These are phyloP conservation scores for Epithele typhae DNA, from an alignment of 768 basidiomycete genomes.

Conservation along the genomic window DNA sequence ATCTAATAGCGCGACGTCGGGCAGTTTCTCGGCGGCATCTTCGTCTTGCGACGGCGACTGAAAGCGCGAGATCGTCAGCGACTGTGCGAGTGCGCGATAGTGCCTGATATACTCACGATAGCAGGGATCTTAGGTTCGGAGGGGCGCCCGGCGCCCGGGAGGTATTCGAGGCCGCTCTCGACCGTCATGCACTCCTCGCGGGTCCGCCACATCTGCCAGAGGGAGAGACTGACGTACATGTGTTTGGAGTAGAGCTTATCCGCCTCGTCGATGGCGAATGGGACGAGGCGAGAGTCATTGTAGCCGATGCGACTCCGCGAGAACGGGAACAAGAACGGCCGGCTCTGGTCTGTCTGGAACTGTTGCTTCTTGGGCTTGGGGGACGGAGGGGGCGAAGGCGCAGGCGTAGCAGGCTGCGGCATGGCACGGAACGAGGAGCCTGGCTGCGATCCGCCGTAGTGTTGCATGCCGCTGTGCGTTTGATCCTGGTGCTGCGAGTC, in stretches of 20 bases:
- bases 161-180: slow-evolving; percentile 85
- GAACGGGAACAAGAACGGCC: slow-evolving; percentile 96
- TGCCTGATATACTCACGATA: slow-evolving; percentile 23
- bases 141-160: slow-evolving; percentile 64
- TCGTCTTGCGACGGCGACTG: slow-evolving; percentile 37
- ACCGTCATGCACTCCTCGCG: slow-evolving; percentile 92
- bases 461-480: slow-evolving; percentile 26
- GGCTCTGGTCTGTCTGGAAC: slow-evolving; percentile 93
- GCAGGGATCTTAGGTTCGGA: slow-evolving; percentile 37
- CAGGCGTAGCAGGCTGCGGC: slow-evolving; percentile 82
- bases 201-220: slow-evolving; percentile 94
- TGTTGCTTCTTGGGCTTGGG: slow-evolving; percentile 97
- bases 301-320: slow-evolving; percentile 54
- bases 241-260: slow-evolving; percentile 86
- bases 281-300: slow-evolving; percentile 69
- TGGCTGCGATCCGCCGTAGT: slow-evolving; percentile 30
- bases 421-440: slow-evolving; percentile 38
- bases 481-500: slow-evolving; percentile 45
- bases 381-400: slow-evolving; percentile 79
- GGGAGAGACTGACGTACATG: slow-evolving; percentile 82
- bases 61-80: background rate
- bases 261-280: slow-evolving; percentile 94
- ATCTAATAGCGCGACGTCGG: slow-evolving; percentile 69
- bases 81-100: slow-evolving; percentile 40
- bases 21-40: slow-evolving; percentile 60